Base-by-base conservation (phyloP, 768 basidiomycete genomes). In the Rhizopogon vesiculosus region DNA sequence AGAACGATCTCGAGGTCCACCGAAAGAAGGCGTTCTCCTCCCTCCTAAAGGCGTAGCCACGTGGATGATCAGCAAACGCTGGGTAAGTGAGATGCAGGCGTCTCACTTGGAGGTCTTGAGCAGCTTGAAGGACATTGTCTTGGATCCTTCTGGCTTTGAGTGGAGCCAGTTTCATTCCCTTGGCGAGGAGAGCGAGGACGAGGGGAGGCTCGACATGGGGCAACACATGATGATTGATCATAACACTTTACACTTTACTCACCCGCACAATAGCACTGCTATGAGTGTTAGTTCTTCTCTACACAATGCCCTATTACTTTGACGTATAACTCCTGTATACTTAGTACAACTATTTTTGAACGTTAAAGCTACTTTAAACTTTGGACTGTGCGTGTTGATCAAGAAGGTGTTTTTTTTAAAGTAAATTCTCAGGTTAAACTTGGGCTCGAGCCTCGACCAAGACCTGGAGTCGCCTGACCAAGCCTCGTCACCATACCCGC, bases 21-120 rank as follows among this genome's bases (percentile, higher is more conserved):
- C 71, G 2, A 89, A 87, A 62, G 83, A 86, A 10, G 80, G 75
- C 5, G 65, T 82, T 3, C 58, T 72, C 31, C 70, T 88, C 6
- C 89, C 89, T 9, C 89, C 89, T 0, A 72, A 74, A 56, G 86
- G 85, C 1, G 75, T 85, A 8, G 76, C 83, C 5, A 74, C 76
- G 18, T 91, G 89, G 89, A 91, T 90, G 89, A 74, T 91, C 58
- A 89, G 87, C 67, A 76, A 76, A 62, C 70, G 78, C 18, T 91
- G 89, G 89, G 59, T 83, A 49, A 70, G 69, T 31, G 61, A 66
- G 42, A 70, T 79, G 49, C 72, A 70, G 57, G 59, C 45, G 7
- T 69, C 67, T 40, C 78, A 79, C 15, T 78, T 77, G 5, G 86
- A 86, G 60, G 65, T 87, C 1, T 62, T 66, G 10, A 70, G 70